Evolutionary conservation across 306 rosid species (phyloP), one percentile per base, ranked within the genome.

Genomic region (Calophaca sinica): DNA sequence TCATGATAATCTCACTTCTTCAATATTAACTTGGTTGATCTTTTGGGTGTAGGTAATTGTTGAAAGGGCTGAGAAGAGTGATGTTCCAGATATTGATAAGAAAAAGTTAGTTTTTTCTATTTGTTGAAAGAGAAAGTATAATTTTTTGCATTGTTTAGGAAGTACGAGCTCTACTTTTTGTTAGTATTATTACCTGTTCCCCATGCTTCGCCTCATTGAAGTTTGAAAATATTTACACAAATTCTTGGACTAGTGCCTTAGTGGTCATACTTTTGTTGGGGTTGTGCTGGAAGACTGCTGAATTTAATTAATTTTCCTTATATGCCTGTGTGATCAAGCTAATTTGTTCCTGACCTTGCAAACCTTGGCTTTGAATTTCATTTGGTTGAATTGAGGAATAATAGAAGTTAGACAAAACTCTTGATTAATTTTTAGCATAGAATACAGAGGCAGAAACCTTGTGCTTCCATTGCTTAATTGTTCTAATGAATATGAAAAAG

Each of bases 81-180:
- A 89, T 69, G 86, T 92, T 73, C 94, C 96, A 48, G 97, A 92
- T 75, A 92, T 92, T 79, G 97, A 92, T 73, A 92, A 92, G 89
- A 92, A 92, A 82, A 92, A 92, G 97, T 91, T 31, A 78, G 96
- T 75, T 70, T 81, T 60, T 13, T 32, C 28, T 58, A 26, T 29
- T 33, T 32, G 10, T 70, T 70, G 28, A 31, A 65, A 64, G 46
- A 71, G 39, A 7, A 10, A 65, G 26, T 53, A 33, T 64, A 59
- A 69, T 33, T n/a, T 9, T 68, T 64, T 52, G 26, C 32, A 29
- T 46, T 2, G 7, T 54, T 75, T 75, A 55, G 26, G 26, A 20
- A 20, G 26, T 20, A 20, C 55, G 39, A 44, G 70, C 11, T 65
- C 46, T 10, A 13, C 2, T n/a, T 72, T 53, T 44, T 38, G 11